These are phyloP conservation scores for Trypanosoma rangeli DNA, from an alignment of 208 protist genomes.

Conservation along the genomic window DNA sequence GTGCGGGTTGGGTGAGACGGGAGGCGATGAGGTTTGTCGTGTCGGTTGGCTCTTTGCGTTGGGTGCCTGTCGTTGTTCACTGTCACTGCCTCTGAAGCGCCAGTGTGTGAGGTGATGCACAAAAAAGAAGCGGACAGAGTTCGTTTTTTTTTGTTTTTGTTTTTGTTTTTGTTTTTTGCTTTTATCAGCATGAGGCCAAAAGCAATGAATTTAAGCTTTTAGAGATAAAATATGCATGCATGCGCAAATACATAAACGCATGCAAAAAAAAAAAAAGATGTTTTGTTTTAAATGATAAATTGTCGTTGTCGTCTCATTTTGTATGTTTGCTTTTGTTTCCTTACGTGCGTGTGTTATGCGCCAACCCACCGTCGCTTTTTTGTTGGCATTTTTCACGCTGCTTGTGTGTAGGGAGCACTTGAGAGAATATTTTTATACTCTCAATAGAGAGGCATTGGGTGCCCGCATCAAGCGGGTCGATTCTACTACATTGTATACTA, in stretches of 20 bases:
- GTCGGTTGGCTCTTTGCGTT: not conserved
- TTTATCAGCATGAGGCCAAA: not conserved
- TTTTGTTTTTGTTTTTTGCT: not conserved
- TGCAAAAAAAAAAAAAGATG: slow-evolving; percentile 2
- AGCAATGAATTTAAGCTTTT: not conserved
- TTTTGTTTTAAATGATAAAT: not conserved
- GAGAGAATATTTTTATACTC: not conserved
- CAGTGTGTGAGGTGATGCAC: not conserved
- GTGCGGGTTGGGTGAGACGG: slow-evolving; percentile 46
- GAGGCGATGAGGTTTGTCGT: not conserved
- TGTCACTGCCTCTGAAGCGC: not conserved
- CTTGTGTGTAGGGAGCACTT: not conserved
- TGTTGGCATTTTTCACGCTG: not conserved
- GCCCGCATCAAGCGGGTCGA: not conserved
- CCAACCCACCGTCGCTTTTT: not conserved
- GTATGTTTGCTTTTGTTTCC: slow-evolving; percentile 4
- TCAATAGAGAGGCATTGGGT: not conserved
- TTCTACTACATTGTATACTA: slow-evolving; percentile 4
- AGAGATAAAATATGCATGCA: not conserved
- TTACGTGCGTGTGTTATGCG: not conserved
- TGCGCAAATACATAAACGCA: slow-evolving; percentile 9
- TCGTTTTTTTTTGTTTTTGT: not conserved
- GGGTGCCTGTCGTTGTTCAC: not conserved
- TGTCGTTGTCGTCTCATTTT: slow-evolving; percentile 1
- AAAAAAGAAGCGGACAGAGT: not conserved